Evolutionary conservation across 768 basidiomycete genomes (phyloP), one percentile per base, ranked within the genome.

Genomic region (Hygrophorus russula): DNA sequence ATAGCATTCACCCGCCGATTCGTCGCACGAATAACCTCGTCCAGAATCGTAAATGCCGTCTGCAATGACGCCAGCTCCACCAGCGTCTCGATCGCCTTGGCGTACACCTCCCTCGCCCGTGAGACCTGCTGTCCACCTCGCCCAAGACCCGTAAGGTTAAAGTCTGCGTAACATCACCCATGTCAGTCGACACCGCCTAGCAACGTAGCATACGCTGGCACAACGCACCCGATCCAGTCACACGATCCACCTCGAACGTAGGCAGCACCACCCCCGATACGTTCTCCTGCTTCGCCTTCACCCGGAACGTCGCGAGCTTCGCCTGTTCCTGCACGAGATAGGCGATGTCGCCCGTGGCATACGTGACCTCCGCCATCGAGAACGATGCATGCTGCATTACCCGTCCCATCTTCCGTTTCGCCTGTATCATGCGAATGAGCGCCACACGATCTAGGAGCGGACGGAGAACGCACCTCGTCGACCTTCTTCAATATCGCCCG

Each of bases 311-410:
- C 0, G 94, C 96, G 27, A 78, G 70, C 56, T 87, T 86, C 20
- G 90, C 93, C 51, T 90, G 86, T 60, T 98, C 94, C 60, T 98
- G 96, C 4, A 99, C 91, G 49, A 96, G 86, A 64, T 98, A 99
- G 36, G 89, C 79, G 56, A 99, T 98, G 58, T 98, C 96, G 51
- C 89, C 89, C 7, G 96, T 94, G 28, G 93, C 80, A 66, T 98
- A 99, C 14, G 93, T 94, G 51, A 99, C 96, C 63, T 98, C 94
- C 0, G 96, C 96, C 68, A 98, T 83, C 34, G 93, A 96, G 72
- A 99, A 96, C 33, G 96, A 98, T 18, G 96, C 96, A 40, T 98
- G 73, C 61, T 99, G 96, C 82, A 99, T 96, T 18, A 98, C 93
- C 46, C 88, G 75, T 24, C 96, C 96, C 96, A 98, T 99, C 68